Evolutionary conservation across 129 eudicot species (phyloP).

Genomic region (Lactuca saligna): DNA sequence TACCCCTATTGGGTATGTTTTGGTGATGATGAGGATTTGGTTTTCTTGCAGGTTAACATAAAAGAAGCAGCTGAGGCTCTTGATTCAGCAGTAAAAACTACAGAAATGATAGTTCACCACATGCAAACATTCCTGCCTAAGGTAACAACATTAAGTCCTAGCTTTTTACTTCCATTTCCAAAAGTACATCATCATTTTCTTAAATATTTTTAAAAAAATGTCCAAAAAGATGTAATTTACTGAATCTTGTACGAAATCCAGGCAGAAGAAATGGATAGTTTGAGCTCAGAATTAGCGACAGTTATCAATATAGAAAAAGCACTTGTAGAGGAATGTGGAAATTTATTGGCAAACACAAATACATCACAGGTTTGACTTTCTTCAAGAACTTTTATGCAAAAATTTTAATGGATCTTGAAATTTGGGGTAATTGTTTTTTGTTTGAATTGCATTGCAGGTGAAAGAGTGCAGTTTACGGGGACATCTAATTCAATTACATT

Average conservation of each 20-base stretch:
- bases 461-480: conserved; percentile 79
- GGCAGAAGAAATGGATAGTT: conserved; percentile 69
- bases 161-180: conserved; percentile 3
- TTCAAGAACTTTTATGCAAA: neutral
- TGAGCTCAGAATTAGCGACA: conserved; percentile 56
- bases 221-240: conserved; percentile 1
- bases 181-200: neutral
- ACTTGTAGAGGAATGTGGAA: conserved; percentile 63
- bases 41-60: conserved; percentile 49
- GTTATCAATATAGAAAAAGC: conserved; percentile 51
- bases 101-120: conserved; percentile 48
- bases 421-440: neutral
- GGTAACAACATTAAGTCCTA: conserved; percentile 37
- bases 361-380: conserved; percentile 45
- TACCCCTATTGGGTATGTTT: neutral
- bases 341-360: conserved; percentile 45
- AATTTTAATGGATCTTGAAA: neutral
- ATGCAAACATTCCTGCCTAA: conserved; percentile 54
- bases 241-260: conserved; percentile 33
- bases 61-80: conserved; percentile 60
- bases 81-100: conserved; percentile 51
- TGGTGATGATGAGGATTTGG: conserved; percentile 4
- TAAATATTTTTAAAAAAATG: neutral
- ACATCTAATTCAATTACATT: conserved; percentile 51
- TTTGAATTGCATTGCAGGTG: conserved; percentile 49